Evolutionary conservation across 2,329 filamentous ascomycete genomes (phyloP), one percentile per base, ranked within the genome.

Genomic region (Aspergillus japonicus): DNA sequence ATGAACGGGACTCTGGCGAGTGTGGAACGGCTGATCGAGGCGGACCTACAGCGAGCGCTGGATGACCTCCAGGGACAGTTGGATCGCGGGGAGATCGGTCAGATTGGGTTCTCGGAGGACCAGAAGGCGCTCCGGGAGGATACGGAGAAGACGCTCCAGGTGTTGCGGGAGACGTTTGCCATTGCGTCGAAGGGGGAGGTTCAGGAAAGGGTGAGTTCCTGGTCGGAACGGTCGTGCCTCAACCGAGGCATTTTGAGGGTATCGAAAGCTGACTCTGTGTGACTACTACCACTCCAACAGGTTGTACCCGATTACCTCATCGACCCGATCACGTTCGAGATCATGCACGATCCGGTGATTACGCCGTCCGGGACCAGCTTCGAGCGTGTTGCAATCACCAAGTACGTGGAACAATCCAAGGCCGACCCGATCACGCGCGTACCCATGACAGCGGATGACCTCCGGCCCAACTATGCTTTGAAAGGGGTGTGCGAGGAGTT

Each of bases 381-480:
- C 73, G 95, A 98, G 74, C 85, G 94, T 47, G 83, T 90, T 0
- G 90, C 90, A 16, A 89, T 99, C 62, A 82, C 92, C 70, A 92
- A 96, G 75, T 92, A 97, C 72, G 81, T 99, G 26, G 89, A 89
- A 68, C 83, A 89, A 23, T 86, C 86, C 35, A 82, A 83, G 0
- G 89, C 85, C 14, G 95, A 99, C 73, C 95, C 95, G 0, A 75
- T 98, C 39, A 97, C 94, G 0, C 83, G 94, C 47, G 89, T 92
- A 63, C 86, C 89, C 0, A 81, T 97, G 52, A 77, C 77, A 0
- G 80, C 86, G 0, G 78, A 81, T 1, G 92, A 97, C 49, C 75
- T 98, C 56, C 82, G 92, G 47, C 89, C 91, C 0, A 98, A 98
- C 73, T 82, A 96, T 49, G 89, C 85, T 0, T 80, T 98, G 59